Evolutionary conservation across 2,329 filamentous ascomycete species (phyloP).

Genomic region (Simplicillium sp.): DNA sequence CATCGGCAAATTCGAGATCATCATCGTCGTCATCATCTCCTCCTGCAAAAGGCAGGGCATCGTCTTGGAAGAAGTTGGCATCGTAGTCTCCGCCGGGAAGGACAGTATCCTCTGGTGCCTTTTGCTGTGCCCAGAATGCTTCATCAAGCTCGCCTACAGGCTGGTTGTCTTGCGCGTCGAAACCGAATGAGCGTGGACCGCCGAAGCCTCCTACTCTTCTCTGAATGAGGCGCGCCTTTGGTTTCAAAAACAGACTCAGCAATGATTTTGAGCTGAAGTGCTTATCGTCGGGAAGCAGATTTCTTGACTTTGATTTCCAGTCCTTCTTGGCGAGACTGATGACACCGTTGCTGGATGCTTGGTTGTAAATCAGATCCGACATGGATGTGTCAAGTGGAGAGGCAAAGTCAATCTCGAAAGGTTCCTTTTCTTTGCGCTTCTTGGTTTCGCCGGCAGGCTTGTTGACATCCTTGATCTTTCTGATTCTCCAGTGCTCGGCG

Average conservation of each 20-base stretch:
- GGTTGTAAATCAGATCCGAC: constrained; percentile 71
- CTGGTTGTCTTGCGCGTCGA: constrained; percentile 35
- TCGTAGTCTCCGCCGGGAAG: constrained; percentile 74
- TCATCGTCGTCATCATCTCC: constrained; percentile 55
- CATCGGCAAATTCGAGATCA: constrained; percentile 69
- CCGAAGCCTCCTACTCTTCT: constrained; percentile 43
- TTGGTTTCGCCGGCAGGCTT: constrained; percentile 53
- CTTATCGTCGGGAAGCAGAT: constrained; percentile 93
- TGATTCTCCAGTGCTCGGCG: constrained; percentile 97
- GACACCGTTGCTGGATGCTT: constrained; percentile 67
- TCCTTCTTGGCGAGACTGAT: constrained; percentile 89
- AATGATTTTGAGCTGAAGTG: constrained; percentile 94
- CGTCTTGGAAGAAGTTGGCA: constrained; percentile 95
- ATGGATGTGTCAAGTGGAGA: constrained; percentile 62
- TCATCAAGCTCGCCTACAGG: constrained; percentile 80
- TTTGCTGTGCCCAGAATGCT: constrained; percentile 83
- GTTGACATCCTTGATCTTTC: constrained; percentile 72
- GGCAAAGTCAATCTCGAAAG: constrained; percentile 87
- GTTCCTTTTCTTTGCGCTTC: constrained; percentile 87
- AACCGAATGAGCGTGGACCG: constrained; percentile 31
- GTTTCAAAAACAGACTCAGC: constrained; percentile 85
- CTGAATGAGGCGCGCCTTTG: constrained; percentile 73
- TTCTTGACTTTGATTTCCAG: constrained; percentile 88
- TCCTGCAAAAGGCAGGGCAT: constrained; percentile 59
- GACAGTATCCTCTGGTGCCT: constrained; percentile 50